Conservation (phyloP, 176 grass and related monocot species). For the Panicum miliaceum region DNA sequence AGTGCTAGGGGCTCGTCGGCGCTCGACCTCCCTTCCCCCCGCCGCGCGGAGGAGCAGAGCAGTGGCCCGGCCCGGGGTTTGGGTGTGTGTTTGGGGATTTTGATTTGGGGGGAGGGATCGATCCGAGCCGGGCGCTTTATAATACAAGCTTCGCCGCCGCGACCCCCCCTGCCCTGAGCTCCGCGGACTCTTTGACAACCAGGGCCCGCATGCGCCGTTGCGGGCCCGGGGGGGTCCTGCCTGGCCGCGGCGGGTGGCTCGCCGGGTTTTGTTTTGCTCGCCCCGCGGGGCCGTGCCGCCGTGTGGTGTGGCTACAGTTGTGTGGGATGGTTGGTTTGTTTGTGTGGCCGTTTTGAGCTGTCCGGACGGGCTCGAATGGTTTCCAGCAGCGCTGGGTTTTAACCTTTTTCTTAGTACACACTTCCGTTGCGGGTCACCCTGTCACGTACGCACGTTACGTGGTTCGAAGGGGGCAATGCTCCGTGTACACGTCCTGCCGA, state of each 20-base stretch:
- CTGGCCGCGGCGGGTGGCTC: neutral
- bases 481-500: constrained; percentile 1
- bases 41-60: neutral
- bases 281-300: no score
- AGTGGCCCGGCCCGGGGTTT: neutral
- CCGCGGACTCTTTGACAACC: neutral
- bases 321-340: neutral
- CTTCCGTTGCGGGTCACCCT: neutral
- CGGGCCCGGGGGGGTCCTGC: neutral
- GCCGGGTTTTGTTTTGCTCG: neutral
- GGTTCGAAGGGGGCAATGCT: neutral
- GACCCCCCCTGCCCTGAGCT: no score
- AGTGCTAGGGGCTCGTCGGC: constrained; percentile 40
- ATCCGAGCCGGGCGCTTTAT: constrained; percentile 7
- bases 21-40: neutral
- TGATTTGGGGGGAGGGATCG: constrained; percentile 7
- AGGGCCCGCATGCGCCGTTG: neutral
- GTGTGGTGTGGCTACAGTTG: neutral
- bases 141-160: constrained; percentile 23
- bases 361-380: neutral
- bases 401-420: neutral
- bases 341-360: neutral
- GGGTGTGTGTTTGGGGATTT: neutral
- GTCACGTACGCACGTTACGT: constrained; percentile 35
- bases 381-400: neutral